These are phyloP conservation scores for Mitragyna speciosa DNA, from an alignment of 257 asterid genomes.

Conservation along the genomic window DNA sequence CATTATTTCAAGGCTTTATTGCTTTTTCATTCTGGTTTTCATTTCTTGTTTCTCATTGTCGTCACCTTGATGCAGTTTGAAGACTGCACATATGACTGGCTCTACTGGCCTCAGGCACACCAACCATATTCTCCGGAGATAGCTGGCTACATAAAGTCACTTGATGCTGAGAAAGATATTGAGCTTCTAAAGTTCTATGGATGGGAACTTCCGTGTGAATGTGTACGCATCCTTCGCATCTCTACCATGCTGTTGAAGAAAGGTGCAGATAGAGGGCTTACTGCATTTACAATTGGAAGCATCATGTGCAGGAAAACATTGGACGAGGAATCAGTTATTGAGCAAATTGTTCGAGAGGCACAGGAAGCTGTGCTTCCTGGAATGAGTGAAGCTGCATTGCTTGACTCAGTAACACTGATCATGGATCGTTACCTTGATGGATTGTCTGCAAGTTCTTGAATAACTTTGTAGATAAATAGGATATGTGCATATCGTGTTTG, in stretches of 20 bases:
- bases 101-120: conserved; percentile 80
- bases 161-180: conserved; percentile 67
- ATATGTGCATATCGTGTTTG: conserved; percentile 2
- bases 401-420: conserved; percentile 45
- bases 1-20: neutral
- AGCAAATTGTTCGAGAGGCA: conserved; percentile 61
- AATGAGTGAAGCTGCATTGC: conserved; percentile 54
- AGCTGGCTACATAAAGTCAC: conserved; percentile 51
- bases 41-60: neutral
- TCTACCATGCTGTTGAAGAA: conserved; percentile 78
- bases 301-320: conserved; percentile 66
- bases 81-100: conserved; percentile 86
- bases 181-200: conserved; percentile 58
- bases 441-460: conserved; percentile 5
- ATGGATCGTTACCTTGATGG: conserved; percentile 57
- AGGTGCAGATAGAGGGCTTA: conserved; percentile 64
- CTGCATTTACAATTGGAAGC: conserved; percentile 62
- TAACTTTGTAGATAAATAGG: conserved; percentile 15
- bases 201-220: conserved; percentile 52
- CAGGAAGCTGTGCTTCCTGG: conserved; percentile 53
- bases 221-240: conserved; percentile 55
- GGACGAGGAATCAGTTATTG: conserved; percentile 53
- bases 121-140: conserved; percentile 51
- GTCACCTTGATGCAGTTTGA: conserved; percentile 45
- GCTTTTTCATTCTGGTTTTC: neutral